These are phyloP conservation scores for Herpetomonas samuelpessoai DNA, from an alignment of 208 protist species.

Conservation along the genomic window DNA sequence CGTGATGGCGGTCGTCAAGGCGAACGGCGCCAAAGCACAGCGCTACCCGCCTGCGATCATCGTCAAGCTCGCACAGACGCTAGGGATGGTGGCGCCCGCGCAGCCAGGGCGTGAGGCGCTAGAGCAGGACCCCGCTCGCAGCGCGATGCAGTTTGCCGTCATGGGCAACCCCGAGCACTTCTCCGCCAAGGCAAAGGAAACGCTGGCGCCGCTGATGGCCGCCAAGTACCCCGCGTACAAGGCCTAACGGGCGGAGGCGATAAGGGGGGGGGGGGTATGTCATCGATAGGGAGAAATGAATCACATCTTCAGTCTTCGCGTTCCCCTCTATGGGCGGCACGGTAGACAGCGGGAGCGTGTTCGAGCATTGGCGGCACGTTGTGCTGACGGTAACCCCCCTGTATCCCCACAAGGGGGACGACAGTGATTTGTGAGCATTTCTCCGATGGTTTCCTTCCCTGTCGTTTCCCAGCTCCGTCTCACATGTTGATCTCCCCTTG, in stretches of 20 bases:
- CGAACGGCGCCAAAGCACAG: slow-evolving; percentile 75
- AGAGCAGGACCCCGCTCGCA: slow-evolving; percentile 57
- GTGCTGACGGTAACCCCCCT: too few relatives aligned
- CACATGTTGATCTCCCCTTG: too few relatives aligned
- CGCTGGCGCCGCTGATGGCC: slow-evolving; percentile 46
- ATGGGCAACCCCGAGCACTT: slow-evolving; percentile 47
- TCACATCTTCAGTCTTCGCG: too few relatives aligned
- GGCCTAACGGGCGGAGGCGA: slow-evolving; percentile 9
- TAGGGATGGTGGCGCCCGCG: not conserved
- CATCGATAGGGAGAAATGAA: too few relatives aligned
- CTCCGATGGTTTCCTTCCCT: too few relatives aligned
- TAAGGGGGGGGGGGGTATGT: slow-evolving; percentile 4
- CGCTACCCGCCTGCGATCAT: slow-evolving; percentile 48
- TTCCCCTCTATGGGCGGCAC: too few relatives aligned
- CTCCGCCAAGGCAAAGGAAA: slow-evolving; percentile 34
- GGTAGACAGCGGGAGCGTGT: too few relatives aligned
- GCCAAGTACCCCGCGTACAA: slow-evolving; percentile 58
- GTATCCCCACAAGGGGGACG: too few relatives aligned
- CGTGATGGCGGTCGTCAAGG: slow-evolving; percentile 51
- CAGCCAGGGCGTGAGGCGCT: too few relatives aligned
- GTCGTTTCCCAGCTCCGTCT: too few relatives aligned
- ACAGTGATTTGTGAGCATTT: too few relatives aligned
- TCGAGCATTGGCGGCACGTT: too few relatives aligned
- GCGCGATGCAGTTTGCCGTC: slow-evolving; percentile 43
- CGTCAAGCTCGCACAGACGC: slow-evolving; percentile 21